Percentiles rank a stretch among this genome's conserved stretches.
These are phyloP conservation scores for Fusarium sterilihyphosum DNA, from an alignment of 2,329 filamentous ascomycete genomes.

Conservation along the genomic window DNA sequence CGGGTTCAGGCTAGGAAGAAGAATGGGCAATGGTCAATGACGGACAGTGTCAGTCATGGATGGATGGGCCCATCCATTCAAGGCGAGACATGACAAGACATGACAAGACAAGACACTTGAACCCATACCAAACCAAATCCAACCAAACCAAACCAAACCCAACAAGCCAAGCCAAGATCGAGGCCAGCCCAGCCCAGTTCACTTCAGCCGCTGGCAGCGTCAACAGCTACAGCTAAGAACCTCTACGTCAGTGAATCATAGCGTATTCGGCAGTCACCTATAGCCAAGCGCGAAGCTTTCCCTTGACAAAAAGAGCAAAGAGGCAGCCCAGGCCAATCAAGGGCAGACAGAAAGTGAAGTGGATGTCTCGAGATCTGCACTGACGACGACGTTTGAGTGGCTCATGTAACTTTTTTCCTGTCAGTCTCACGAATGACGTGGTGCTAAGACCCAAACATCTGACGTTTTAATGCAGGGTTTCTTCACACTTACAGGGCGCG, in stretches of 20 bases:
- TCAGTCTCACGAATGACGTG: constrained; percentile 29
- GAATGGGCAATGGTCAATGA: constrained; percentile 2
- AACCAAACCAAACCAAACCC: neutral
- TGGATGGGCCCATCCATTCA: constrained; percentile 7
- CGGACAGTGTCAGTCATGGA: constrained; percentile 19
- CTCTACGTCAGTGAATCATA: constrained; percentile 31
- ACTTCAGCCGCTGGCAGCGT: neutral
- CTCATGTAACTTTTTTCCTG: constrained; percentile 2
- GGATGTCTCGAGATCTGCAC: constrained; percentile 15
- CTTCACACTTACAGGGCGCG: neutral
- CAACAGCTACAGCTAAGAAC: neutral
- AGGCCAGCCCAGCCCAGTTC: constrained; percentile 10
- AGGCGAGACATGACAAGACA: neutral
- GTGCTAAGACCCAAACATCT: constrained; percentile 20
- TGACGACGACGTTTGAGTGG: constrained; percentile 37
- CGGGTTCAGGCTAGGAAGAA: constrained; percentile 8
- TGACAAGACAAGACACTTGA: neutral
- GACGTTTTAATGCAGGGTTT: constrained; percentile 19
- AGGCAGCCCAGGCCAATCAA: constrained; percentile 19
- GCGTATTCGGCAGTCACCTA: constrained; percentile 30
- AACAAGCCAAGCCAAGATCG: neutral
- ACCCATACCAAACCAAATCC: neutral
- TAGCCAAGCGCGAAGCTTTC: constrained; percentile 31
- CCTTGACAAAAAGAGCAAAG: neutral
- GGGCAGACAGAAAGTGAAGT: neutral